Percentiles rank a stretch among this genome's conserved stretches.
These are phyloP conservation scores for Yamadazyma oceani DNA, from an alignment of 1,139 yeast species.

Conservation along the genomic window DNA sequence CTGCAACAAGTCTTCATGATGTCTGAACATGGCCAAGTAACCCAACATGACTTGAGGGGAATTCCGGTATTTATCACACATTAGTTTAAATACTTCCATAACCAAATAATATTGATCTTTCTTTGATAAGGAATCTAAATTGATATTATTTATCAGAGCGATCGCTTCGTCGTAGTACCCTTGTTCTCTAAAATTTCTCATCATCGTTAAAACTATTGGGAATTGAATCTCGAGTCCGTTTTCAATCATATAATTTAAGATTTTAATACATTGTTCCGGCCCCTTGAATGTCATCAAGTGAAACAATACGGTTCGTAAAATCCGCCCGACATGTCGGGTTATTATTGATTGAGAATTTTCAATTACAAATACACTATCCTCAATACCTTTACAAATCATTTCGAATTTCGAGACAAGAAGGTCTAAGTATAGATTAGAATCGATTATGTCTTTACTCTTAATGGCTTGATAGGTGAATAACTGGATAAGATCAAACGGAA, in stretches of 20 bases:
- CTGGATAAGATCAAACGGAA: slow-evolving; percentile 28
- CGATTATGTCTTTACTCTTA: slow-evolving; percentile 29
- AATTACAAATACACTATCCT: slow-evolving; percentile 10
- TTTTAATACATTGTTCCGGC: slow-evolving; percentile 30
- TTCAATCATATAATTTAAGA: slow-evolving; percentile 34
- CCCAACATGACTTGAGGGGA: slow-evolving; percentile 41
- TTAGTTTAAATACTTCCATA: slow-evolving; percentile 34
- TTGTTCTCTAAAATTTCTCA: slow-evolving; percentile 29
- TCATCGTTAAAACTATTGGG: slow-evolving; percentile 25
- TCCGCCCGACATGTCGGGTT: slow-evolving; percentile 25
- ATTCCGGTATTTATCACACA: slow-evolving; percentile 28
- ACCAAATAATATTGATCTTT: slow-evolving; percentile 22
- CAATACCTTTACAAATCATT: slow-evolving; percentile 18
- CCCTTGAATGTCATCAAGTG: slow-evolving; percentile 43
- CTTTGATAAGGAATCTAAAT: slow-evolving; percentile 21
- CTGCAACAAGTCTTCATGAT: slow-evolving; percentile 12
- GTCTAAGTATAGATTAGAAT: slow-evolving; percentile 35
- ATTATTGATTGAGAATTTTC: slow-evolving; percentile 18
- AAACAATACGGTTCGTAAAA: slow-evolving; percentile 28
- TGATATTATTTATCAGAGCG: slow-evolving; percentile 32
- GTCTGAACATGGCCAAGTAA: slow-evolving; percentile 17
- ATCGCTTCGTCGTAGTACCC: slow-evolving; percentile 38
- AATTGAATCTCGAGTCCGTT: slow-evolving; percentile 28
- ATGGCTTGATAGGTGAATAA: slow-evolving; percentile 25
- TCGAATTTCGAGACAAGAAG: slow-evolving; percentile 41